A percentile compares a stretch with the other conserved stretches of the same genome.
phyloP scores from a whole-genome alignment of 2,329 filamentous ascomycete genomes.

The Ascochyta koolunga region DNA sequence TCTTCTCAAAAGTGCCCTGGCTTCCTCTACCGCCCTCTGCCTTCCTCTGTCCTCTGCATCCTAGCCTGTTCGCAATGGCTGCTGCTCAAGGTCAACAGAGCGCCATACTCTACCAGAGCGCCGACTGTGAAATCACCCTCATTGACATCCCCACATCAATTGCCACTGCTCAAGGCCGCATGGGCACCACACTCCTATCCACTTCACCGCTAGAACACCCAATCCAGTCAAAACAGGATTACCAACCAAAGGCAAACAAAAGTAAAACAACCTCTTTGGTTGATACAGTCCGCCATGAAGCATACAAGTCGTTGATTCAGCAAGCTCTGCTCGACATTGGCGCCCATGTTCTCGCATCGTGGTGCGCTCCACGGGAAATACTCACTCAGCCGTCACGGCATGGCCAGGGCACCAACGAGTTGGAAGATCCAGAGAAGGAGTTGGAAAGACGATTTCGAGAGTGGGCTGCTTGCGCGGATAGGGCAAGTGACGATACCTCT shows the following conservation, averaged over 20 bases:
- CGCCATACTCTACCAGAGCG: conserved; percentile 61
- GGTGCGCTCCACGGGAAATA: conserved; percentile 36
- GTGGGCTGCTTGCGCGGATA: conserved; percentile 33
- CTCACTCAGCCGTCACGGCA: conserved; percentile 23
- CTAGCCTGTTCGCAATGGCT: not conserved
- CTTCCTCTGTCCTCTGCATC: too few relatives aligned
- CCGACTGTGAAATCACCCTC: conserved; percentile 59
- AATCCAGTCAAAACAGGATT: conserved; percentile 55
- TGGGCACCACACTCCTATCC: conserved; percentile 55
- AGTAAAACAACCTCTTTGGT: conserved; percentile 50
- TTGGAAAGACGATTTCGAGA: conserved; percentile 37
- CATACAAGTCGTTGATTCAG: conserved; percentile 48
- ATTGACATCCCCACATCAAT: conserved; percentile 75
- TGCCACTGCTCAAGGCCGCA: conserved; percentile 66
- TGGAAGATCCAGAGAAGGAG: conserved; percentile 35
- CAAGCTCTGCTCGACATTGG: conserved; percentile 47
- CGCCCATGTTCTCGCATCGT: conserved; percentile 30
- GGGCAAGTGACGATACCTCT: conserved; percentile 29
- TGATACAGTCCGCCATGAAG: conserved; percentile 41
- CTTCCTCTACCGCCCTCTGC: not conserved
- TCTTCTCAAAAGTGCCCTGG: too few relatives aligned
- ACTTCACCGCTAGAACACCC: conserved; percentile 53
- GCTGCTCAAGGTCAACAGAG: conserved; percentile 1
- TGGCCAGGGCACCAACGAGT: conserved; percentile 23
- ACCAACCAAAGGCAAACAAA: conserved; percentile 59